Evolutionary conservation across 495 filamentous ascomycete species (phyloP).

Genomic region (Penicillium lagena): DNA sequence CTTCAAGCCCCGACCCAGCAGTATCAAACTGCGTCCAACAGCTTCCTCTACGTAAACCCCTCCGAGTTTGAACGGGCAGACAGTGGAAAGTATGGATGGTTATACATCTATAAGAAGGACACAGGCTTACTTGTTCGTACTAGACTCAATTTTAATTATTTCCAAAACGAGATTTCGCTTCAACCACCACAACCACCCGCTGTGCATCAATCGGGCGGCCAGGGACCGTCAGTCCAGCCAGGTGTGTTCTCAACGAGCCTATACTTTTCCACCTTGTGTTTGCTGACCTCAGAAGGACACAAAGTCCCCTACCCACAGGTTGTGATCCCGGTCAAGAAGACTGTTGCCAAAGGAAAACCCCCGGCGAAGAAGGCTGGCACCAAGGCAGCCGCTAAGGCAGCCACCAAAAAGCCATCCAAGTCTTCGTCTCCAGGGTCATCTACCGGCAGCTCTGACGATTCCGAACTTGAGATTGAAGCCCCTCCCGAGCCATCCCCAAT

Average conservation of each 20-base stretch:
- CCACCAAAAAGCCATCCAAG: too few species aligned
- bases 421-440: slow-evolving; percentile 20
- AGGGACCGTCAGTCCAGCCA: too few species aligned
- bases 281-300: not conserved
- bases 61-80: slow-evolving; percentile 18
- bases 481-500: slow-evolving; percentile 47
- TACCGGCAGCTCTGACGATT: slow-evolving; percentile 45
- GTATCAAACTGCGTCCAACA: slow-evolving; percentile 14
- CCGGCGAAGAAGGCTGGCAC: slow-evolving; percentile 19
- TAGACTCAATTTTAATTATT: slow-evolving; percentile 23
- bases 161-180: slow-evolving; percentile 23
- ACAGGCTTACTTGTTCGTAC: not conserved
- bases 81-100: slow-evolving; percentile 20
- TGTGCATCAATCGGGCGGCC: not conserved
- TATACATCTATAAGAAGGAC: not conserved
- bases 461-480: slow-evolving; percentile 37
- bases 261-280: too few species aligned
- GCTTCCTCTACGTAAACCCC: slow-evolving; percentile 24
- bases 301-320: not conserved
- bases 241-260: too few species aligned
- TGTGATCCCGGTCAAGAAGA: slow-evolving; percentile 3
- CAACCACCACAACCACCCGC: slow-evolving; percentile 9
- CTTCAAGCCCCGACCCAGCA: slow-evolving; percentile 14
- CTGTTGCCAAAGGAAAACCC: slow-evolving; percentile 8
- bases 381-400: slow-evolving; percentile 17